These are phyloP conservation scores for Rosa persica DNA, from an alignment of 306 rosid species.

Conservation along the genomic window DNA sequence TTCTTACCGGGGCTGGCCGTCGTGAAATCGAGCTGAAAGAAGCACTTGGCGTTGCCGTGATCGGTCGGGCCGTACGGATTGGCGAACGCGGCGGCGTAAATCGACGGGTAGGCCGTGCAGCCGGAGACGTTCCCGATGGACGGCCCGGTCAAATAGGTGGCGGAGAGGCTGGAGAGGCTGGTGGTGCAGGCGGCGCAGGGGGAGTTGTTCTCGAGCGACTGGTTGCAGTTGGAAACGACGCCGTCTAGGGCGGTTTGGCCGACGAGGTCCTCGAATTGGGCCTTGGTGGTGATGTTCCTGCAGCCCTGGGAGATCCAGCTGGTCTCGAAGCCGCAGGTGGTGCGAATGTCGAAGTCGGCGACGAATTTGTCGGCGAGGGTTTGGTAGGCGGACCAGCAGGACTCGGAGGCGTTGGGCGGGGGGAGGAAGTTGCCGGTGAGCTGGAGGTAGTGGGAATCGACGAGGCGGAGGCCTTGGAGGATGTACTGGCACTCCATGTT, in stretches of 20 bases:
- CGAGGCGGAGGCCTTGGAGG: conserved; percentile 63
- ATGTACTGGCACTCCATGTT: conserved; percentile 46
- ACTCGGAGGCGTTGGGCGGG: conserved; percentile 39
- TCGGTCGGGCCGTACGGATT: conserved; percentile 48
- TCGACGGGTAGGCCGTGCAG: conserved; percentile 47
- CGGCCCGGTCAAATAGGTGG: conserved; percentile 37
- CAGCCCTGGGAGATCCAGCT: conserved; percentile 67
- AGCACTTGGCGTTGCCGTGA: conserved; percentile 54
- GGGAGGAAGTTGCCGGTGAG: conserved; percentile 50
- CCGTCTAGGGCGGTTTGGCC: neutral
- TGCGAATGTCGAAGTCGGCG: conserved; percentile 37
- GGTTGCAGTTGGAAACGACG: conserved; percentile 41
- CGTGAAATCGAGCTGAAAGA: conserved; percentile 42
- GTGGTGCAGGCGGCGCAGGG: conserved; percentile 75
- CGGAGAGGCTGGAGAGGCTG: conserved; percentile 28
- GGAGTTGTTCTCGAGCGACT: conserved; percentile 45
- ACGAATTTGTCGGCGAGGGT: neutral
- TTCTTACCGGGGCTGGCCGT: conserved; percentile 26
- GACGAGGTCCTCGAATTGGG: conserved; percentile 34
- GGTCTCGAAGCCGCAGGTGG: conserved; percentile 49
- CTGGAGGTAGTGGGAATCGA: conserved; percentile 58
- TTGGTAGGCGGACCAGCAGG: conserved; percentile 52
- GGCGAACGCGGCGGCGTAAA: conserved; percentile 69
- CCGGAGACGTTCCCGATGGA: conserved; percentile 56
- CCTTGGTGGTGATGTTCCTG: conserved; percentile 60